Evolutionary conservation across 805 yeast species (phyloP).

Genomic region (Cyberlindnera sargentensis): DNA sequence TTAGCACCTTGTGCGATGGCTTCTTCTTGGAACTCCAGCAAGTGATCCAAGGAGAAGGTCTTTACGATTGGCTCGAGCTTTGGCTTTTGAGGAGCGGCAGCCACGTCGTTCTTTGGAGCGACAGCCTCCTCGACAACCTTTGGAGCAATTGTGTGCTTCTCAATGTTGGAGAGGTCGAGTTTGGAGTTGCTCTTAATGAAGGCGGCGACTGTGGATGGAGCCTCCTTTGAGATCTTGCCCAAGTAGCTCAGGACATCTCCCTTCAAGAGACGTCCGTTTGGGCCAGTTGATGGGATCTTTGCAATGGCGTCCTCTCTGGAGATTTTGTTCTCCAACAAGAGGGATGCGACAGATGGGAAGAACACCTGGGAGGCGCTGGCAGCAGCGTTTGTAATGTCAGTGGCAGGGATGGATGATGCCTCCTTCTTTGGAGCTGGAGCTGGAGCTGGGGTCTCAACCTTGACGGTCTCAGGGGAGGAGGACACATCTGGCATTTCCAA

Average conservation of each 20-base stretch:
- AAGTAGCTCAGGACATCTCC: constrained; percentile 87
- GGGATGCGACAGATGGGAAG: constrained; percentile 70
- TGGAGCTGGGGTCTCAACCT: constrained; percentile 8
- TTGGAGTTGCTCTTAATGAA: constrained; percentile 50
- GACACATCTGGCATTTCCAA: constrained; percentile 47
- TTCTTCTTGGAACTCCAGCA: constrained; percentile 23
- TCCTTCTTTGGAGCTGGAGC: constrained; percentile 6
- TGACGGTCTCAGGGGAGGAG: constrained; percentile 18
- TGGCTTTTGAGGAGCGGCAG: constrained; percentile 9
- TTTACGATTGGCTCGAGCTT: constrained; percentile 30
- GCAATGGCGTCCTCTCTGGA: constrained; percentile 62
- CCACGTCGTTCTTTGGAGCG: constrained; percentile 12
- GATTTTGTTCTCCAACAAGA: constrained; percentile 56
- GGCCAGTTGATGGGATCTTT: constrained; percentile 80
- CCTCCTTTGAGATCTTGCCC: constrained; percentile 59
- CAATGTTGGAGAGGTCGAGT: constrained; percentile 68
- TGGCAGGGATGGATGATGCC: constrained; percentile 6
- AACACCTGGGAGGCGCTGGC: constrained; percentile 67
- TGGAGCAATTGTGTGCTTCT: constrained; percentile 26
- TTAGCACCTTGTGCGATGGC: constrained; percentile 22
- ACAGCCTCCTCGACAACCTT: constrained; percentile 14
- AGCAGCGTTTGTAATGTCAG: constrained; percentile 20
- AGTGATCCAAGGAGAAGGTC: constrained; percentile 25
- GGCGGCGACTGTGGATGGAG: constrained; percentile 46
- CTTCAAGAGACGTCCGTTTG: constrained; percentile 77